Percentiles rank a stretch among this genome's conserved stretches.
These are phyloP conservation scores for Jasminum sambac DNA, from an alignment of 257 asterid species.

Conservation along the genomic window DNA sequence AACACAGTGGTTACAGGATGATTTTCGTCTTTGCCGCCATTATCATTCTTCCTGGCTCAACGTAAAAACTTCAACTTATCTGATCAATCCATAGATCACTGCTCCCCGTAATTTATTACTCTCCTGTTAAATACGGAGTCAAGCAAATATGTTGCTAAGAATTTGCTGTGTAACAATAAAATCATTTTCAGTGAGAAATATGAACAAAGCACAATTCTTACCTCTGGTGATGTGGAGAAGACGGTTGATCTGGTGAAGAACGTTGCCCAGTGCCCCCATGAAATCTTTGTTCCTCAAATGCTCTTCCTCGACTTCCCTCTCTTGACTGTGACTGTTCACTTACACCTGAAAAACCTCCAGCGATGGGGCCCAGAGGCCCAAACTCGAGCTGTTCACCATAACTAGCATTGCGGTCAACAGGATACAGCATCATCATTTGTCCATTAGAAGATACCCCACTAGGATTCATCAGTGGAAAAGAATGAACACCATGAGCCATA, in stretches of 20 bases:
- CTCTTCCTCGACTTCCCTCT: slow-evolving; percentile 35
- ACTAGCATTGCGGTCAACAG: slow-evolving; percentile 32
- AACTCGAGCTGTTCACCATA: slow-evolving; percentile 52
- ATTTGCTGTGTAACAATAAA: background rate
- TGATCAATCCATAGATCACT: slow-evolving; percentile 23
- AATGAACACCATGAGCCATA: slow-evolving; percentile 40
- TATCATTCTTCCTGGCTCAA: slow-evolving; percentile 20
- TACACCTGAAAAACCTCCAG: slow-evolving; percentile 34
- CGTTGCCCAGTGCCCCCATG: slow-evolving; percentile 38
- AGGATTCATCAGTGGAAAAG: slow-evolving; percentile 34
- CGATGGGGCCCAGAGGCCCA: slow-evolving; percentile 51
- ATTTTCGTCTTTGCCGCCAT: slow-evolving; percentile 12
- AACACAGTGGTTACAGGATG: background rate
- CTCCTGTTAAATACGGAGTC: slow-evolving; percentile 45
- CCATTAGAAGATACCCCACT: slow-evolving; percentile 45
- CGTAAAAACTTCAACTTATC: slow-evolving; percentile 9
- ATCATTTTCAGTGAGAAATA: background rate
- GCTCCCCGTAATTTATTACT: slow-evolving; percentile 35
- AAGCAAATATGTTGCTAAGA: background rate
- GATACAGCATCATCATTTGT: slow-evolving; percentile 45
- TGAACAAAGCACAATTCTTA: slow-evolving; percentile 17
- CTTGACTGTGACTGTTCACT: slow-evolving; percentile 39
- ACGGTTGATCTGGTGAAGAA: slow-evolving; percentile 48
- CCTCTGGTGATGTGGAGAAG: slow-evolving; percentile 47
- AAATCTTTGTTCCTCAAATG: slow-evolving; percentile 42